Evolutionary conservation across 441 rosid genomes (phyloP).

Genomic region (Daphne laureola): DNA sequence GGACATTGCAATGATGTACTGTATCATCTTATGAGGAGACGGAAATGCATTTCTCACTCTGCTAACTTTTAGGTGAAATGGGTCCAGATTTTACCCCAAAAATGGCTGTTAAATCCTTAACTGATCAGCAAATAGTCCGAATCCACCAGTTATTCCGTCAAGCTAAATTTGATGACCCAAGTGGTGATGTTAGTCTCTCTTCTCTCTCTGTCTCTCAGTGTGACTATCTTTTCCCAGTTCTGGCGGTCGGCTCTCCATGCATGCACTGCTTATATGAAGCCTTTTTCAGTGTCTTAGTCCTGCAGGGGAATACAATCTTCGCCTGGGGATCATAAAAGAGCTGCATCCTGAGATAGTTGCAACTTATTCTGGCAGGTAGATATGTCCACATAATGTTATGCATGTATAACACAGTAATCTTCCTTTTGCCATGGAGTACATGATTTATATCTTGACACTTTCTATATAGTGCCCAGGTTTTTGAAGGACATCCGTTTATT

Average conservation of each 20-base stretch:
- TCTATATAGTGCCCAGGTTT: conserved; percentile 86
- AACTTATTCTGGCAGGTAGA: conserved; percentile 94
- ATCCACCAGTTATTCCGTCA: conserved; percentile 97
- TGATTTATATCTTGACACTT: conserved; percentile 15
- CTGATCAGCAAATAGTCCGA: conserved; percentile 92
- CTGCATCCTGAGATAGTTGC: conserved; percentile 98
- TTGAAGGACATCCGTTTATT: conserved; percentile 96
- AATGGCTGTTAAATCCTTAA: conserved; percentile 71
- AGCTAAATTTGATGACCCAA: conserved; percentile 96
- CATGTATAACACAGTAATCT: neutral
- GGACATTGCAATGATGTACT: too few species aligned
- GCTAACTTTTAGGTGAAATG: conserved; percentile 68
- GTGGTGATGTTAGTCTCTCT: conserved; percentile 72
- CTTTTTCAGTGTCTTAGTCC: conserved; percentile 90
- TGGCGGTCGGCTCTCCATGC: conserved; percentile 1
- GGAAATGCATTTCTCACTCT: neutral
- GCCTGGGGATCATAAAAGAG: conserved; percentile 96
- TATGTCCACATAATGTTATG: conserved; percentile 14
- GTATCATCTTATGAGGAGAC: conserved; percentile 9
- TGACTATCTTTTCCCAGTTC: neutral
- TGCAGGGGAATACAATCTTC: conserved; percentile 99
- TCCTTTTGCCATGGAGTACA: neutral
- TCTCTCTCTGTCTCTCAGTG: neutral
- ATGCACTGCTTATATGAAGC: neutral
- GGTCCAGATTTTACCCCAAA: conserved; percentile 84